Evolutionary conservation across 1,139 yeast species (phyloP).

Genomic region (Spathaspora sp.): DNA sequence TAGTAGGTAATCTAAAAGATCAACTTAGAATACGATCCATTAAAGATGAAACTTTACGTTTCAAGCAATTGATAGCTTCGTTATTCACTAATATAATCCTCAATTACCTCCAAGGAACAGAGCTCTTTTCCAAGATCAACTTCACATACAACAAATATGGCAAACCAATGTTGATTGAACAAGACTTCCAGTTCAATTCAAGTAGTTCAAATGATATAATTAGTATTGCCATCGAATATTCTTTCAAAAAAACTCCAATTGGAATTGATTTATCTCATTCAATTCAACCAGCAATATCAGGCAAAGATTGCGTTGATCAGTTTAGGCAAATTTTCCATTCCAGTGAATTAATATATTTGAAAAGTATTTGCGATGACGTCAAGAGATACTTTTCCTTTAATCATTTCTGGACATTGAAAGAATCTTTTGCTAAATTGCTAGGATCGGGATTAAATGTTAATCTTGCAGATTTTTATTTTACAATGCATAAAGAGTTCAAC

Average conservation of each 20-base stretch:
- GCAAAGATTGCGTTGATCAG: conserved; percentile 34
- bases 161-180: conserved; percentile 27
- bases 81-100: conserved; percentile 28
- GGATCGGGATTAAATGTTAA: conserved; percentile 65
- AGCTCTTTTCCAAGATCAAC: conserved; percentile 21
- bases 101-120: conserved; percentile 18
- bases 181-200: conserved; percentile 41
- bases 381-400: conserved; percentile 38
- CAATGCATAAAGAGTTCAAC: conserved; percentile 6
- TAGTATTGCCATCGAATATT: conserved; percentile 40
- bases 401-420: conserved; percentile 72
- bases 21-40: conserved; percentile 34
- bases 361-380: conserved; percentile 12
- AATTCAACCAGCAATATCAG: conserved; percentile 37
- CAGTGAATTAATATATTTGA: conserved; percentile 36
- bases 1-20: conserved; percentile 29
- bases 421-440: conserved; percentile 59
- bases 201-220: conserved; percentile 58
- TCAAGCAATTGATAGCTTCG: conserved; percentile 21
- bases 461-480: conserved; percentile 28
- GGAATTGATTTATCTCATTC: conserved; percentile 68
- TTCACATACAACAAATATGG: conserved; percentile 33
- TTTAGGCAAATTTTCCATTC: conserved; percentile 51
- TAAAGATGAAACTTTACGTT: conserved; percentile 18
- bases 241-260: conserved; percentile 26